A percentile compares a stretch with the other conserved stretches of the same genome.
phyloP scores from a whole-genome alignment of 2,329 filamentous ascomycete genomes.

The Colletotrichum acutatum region DNA sequence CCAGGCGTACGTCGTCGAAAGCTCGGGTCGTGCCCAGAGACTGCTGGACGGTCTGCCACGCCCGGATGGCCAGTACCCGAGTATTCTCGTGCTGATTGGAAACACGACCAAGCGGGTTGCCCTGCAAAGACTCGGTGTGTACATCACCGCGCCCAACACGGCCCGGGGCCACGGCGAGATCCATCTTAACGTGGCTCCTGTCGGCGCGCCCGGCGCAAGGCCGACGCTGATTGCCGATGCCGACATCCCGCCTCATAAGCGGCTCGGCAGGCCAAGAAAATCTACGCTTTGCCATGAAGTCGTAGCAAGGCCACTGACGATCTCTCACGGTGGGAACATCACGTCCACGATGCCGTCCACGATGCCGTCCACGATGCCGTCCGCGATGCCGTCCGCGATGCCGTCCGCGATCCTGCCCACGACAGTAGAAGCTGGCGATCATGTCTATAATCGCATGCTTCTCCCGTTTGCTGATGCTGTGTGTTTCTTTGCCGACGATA shows the following conservation, averaged over 20 bases:
- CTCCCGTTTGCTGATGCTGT: conserved; percentile 16
- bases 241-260: not conserved
- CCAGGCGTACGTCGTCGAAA: not conserved
- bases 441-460: conserved; percentile 12
- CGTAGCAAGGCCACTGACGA: not conserved
- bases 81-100: conserved; percentile 4
- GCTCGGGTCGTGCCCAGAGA: not conserved
- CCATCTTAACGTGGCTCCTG: not conserved
- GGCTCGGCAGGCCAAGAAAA: not conserved
- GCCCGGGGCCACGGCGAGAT: not conserved
- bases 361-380: not conserved
- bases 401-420: too few species aligned
- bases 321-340: not conserved
- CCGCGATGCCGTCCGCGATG: too few species aligned
- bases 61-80: not conserved
- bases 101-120: not conserved
- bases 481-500: conserved; percentile 12
- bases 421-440: not conserved
- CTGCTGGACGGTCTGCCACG: conserved; percentile 2
- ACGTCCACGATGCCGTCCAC: not conserved
- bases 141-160: not conserved
- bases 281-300: conserved; percentile 7
- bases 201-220: not conserved
- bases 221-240: not conserved
- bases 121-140: not conserved